Conservation (phyloP, 352 stramenopile species). For the Aphanomyces stellatus region DNA sequence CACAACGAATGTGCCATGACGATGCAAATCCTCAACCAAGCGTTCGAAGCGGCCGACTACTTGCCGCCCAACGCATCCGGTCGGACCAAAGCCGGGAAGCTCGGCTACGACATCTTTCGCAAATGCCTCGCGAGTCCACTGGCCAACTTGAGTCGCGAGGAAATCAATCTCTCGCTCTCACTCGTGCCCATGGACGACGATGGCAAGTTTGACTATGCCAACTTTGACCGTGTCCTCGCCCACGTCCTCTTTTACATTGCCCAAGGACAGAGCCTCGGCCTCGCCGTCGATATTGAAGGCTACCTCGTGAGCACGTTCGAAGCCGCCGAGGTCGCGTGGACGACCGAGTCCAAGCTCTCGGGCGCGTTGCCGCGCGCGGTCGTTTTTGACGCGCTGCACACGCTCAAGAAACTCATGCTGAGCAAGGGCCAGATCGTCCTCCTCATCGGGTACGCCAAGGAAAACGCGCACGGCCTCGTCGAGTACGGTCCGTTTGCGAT, state of each 20-base stretch:
- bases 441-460: slow-evolving; percentile 14
- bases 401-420: slow-evolving; percentile 18
- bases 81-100: neutral
- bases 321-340: neutral
- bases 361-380: neutral
- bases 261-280: slow-evolving; percentile 1
- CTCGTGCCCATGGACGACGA: slow-evolving; percentile 36
- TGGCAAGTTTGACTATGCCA: slow-evolving; percentile 62
- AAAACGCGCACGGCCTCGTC: neutral
- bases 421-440: slow-evolving; percentile 4
- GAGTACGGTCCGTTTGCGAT: slow-evolving; percentile 8
- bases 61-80: slow-evolving; percentile 10
- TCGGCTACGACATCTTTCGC: slow-evolving; percentile 16
- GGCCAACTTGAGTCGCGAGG: slow-evolving; percentile 18
- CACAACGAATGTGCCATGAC: neutral
- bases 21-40: slow-evolving; percentile 3
- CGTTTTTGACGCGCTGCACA: slow-evolving; percentile 9
- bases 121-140: slow-evolving; percentile 17
- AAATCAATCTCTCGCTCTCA: slow-evolving; percentile 17
- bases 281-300: slow-evolving; percentile 12
- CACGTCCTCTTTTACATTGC: slow-evolving; percentile 41
- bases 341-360: neutral
- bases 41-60: slow-evolving; percentile 16
- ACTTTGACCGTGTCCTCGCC: slow-evolving; percentile 75
- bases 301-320: slow-evolving; percentile 5